Percentiles rank a stretch among this genome's conserved stretches.
Conservation (phyloP, 768 basidiomycete species). For the Trichaptum fuscoviolaceum region DNA sequence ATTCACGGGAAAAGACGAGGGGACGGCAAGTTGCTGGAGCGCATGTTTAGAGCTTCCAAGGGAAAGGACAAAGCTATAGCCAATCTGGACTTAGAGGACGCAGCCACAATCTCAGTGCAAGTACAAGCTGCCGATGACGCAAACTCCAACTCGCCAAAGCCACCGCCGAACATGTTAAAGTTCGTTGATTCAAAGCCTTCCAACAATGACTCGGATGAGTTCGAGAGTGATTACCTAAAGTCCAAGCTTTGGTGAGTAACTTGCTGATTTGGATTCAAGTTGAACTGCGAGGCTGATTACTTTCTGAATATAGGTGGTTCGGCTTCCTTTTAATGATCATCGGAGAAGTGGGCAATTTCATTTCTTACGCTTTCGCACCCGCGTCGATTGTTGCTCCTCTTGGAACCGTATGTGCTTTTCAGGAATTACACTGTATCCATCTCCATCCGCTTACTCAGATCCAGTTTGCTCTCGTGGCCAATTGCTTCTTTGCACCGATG, state of each 20-base stretch:
- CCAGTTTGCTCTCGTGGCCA: slow-evolving; percentile 89
- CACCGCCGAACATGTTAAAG: neutral
- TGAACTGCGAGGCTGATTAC: neutral
- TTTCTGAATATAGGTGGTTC: slow-evolving; percentile 58
- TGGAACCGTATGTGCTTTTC: slow-evolving; percentile 66
- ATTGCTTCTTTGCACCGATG: slow-evolving; percentile 89
- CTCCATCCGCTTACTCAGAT: slow-evolving; percentile 6
- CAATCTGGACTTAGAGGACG: neutral
- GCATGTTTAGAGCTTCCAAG: neutral
- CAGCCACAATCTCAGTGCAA: neutral
- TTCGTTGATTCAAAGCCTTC: neutral
- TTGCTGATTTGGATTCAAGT: too few relatives aligned
- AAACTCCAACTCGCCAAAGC: neutral
- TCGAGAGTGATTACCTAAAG: slow-evolving; percentile 73
- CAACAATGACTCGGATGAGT: slow-evolving; percentile 31
- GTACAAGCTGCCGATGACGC: neutral
- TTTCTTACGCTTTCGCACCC: slow-evolving; percentile 84
- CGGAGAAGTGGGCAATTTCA: slow-evolving; percentile 89
- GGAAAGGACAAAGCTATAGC: neutral
- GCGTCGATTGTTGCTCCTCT: slow-evolving; percentile 93
- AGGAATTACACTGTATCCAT: slow-evolving; percentile 6
- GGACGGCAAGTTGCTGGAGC: neutral
- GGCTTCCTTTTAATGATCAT: slow-evolving; percentile 87
- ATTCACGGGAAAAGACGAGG: neutral
- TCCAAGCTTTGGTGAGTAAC: slow-evolving; percentile 75